Base-by-base conservation (phyloP, 2,329 filamentous ascomycete species). In the Paecilomyces variotii region DNA sequence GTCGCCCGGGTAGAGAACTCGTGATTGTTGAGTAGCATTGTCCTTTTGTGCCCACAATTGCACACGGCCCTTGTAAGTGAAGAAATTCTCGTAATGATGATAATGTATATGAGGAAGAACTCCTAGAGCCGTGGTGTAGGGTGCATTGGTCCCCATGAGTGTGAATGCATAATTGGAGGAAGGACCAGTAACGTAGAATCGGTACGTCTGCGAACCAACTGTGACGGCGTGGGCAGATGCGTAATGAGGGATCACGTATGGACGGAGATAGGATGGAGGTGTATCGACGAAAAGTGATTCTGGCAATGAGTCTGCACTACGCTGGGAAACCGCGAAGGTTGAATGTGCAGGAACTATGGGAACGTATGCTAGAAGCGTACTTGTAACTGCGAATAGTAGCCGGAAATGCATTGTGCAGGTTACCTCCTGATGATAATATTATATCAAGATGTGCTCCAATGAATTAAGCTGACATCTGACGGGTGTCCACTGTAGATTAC, bases 51-150 rank as follows among this genome's bases (percentile, higher is more conserved):
- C 70, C 79, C 78, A 81, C 10, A 80, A 72, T 61, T 79, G 76
- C 61, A 76, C 74, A 7, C 75, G 72, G 14, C 78, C 78, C 64
- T 76, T 76, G 59, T 74, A 68, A 56, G 70, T 72, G 69, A 76
- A 79, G 65, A 80, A 79, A 68, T 78, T 80, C 65, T 80, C 77
- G 58, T 79, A 79, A 59, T 78, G 75, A 25, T 35, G 61, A 54
- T 69, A 64, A 60, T 80, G 78, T 39, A 72, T 69, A 61, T 80
- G 78, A 1, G 77, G 76, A 2, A 79, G 68, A 3, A 79, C 75
- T 14, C 76, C 77, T 0, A 79, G 65, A 1, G 64, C 64, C 10
- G 64, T 61, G 11, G 72, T 76, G 6, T 62, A 65, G 1, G 76
- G 74, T 1, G 75, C 70, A 58, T 76, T 77, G 53, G 78, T 79